These are phyloP conservation scores for Fusarium sp. DNA, from an alignment of 2,329 filamentous ascomycete species.

Conservation along the genomic window DNA sequence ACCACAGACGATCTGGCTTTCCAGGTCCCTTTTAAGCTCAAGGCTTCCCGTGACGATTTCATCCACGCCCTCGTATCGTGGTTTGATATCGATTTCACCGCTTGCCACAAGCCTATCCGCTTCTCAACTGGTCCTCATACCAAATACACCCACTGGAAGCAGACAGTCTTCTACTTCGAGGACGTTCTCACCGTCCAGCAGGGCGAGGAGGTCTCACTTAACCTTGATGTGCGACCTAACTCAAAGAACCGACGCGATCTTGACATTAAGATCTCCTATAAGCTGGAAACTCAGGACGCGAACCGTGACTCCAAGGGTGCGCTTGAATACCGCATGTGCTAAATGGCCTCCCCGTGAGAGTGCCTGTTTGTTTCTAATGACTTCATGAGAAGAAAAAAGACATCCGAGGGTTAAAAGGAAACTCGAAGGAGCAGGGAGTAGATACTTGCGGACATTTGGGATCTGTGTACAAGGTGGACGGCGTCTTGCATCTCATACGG, in stretches of 20 bases:
- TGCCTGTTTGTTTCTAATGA: conserved; percentile 45
- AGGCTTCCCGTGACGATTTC: conserved; percentile 88
- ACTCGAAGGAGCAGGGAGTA: conserved; percentile 20
- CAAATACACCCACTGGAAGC: conserved; percentile 99
- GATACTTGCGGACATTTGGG: conserved; percentile 39
- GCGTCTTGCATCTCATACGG: conserved; percentile 48
- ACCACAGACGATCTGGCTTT: conserved; percentile 87
- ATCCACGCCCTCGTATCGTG: conserved; percentile 96
- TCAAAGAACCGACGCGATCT: conserved; percentile 94
- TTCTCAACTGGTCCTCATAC: conserved; percentile 98
- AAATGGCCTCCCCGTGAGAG: conserved; percentile 41
- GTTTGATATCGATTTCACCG: conserved; percentile 99
- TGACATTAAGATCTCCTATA: conserved; percentile 89
- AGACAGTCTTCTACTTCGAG: conserved; percentile 97
- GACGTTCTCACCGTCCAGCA: conserved; percentile 93
- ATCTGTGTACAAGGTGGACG: conserved; percentile 44
- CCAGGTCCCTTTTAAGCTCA: conserved; percentile 80
- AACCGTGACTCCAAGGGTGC: conserved; percentile 76
- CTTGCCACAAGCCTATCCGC: conserved; percentile 96
- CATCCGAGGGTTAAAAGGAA: conserved; percentile 12
- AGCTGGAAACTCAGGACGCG: conserved; percentile 80
- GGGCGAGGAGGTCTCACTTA: conserved; percentile 82
- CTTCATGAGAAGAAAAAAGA: conserved; percentile 39
- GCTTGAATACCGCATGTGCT: conserved; percentile 86
- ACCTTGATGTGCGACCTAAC: conserved; percentile 87